phyloP scores from a whole-genome alignment of 305 asterid genomes.

The Solanum hybrid region DNA sequence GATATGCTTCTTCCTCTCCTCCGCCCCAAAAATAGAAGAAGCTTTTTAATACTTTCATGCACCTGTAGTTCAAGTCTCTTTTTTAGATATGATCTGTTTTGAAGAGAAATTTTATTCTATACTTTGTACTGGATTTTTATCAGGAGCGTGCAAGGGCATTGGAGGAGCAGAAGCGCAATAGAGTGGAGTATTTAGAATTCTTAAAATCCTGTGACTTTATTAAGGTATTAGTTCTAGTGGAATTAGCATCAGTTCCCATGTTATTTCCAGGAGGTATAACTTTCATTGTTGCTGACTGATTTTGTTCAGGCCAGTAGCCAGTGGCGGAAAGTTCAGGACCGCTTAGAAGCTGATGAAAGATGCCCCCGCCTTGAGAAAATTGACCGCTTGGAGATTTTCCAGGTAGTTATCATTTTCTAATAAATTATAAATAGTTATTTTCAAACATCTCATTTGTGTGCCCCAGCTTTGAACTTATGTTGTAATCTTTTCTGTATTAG shows the following conservation, averaged over 20 bases:
- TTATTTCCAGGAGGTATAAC: slow-evolving; percentile 10
- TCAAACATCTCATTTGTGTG: neutral
- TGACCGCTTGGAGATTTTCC: slow-evolving; percentile 87
- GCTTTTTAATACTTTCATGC: neutral
- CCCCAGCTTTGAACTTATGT: slow-evolving; percentile 6
- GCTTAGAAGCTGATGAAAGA: slow-evolving; percentile 87
- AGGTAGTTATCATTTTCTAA: slow-evolving; percentile 30
- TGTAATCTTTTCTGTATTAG: slow-evolving; percentile 35
- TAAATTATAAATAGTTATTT: neutral
- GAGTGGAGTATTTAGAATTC: slow-evolving; percentile 62
- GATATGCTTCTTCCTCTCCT: neutral
- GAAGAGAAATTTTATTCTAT: neutral
- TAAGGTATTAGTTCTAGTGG: slow-evolving; percentile 36
- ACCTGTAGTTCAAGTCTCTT: neutral
- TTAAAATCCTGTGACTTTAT: slow-evolving; percentile 85
- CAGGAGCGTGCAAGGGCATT: slow-evolving; percentile 78
- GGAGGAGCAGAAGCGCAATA: slow-evolving; percentile 73
- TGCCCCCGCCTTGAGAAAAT: slow-evolving; percentile 86
- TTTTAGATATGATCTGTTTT: neutral
- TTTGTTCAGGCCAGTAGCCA: slow-evolving; percentile 78
- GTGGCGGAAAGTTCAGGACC: slow-evolving; percentile 95
- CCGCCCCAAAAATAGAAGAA: neutral
- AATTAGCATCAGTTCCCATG: neutral
- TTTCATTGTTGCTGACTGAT: slow-evolving; percentile 1
- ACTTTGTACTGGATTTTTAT: slow-evolving; percentile 17